Evolutionary conservation across 352 stramenopile genomes (phyloP), one percentile per base, ranked within the genome.

Genomic region (Phytophthora brassicae): DNA sequence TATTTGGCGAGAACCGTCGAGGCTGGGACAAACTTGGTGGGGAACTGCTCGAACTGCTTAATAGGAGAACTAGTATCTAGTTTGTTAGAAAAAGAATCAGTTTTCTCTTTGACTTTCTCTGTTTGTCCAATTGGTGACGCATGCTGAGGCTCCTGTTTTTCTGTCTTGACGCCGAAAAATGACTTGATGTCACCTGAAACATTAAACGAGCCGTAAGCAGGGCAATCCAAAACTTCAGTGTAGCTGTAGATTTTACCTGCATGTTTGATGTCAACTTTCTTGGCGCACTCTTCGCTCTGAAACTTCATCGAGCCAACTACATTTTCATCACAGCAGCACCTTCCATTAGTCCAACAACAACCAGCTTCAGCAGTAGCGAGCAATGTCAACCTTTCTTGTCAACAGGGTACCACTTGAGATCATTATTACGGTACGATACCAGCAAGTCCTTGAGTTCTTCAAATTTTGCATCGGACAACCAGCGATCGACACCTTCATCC

Each of bases 321-420:
- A 66, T 17, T 53, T 9, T 23, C 36, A 26, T 16, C 12, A n/a
- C n/a, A 41, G 38, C 12, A 42, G 16, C 14, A 45, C 6, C n/a
- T 42, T 20, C 13, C 23, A 47, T 45, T 44, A 61, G 20, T 23
- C 12, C 14, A 3, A 39, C 4, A 19, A 6, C 22, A 60, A 22
- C 2, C 20, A 36, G 31, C n/a, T 13, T n/a, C 8, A 17, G n/a
- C n/a, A n/a, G n/a, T n/a, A n/a, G n/a, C n/a, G n/a, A n/a, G n/a
- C n/a, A 26, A 19, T n/a, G 50, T 7, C 50, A 90, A 84, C 64
- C 72, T 75, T 75, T 56, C n/a, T 87, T 88, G 51, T 93, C 86
- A 2, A 96, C 88, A 5, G 88, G 75, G 47, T 96, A 70, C 69
- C 74, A 92, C 26, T 79, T 78, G n/a, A 96, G 64, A 20, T 90